phyloP scores from a whole-genome alignment of 2,329 filamentous ascomycete genomes.

The Stachybotrys chartarum region DNA sequence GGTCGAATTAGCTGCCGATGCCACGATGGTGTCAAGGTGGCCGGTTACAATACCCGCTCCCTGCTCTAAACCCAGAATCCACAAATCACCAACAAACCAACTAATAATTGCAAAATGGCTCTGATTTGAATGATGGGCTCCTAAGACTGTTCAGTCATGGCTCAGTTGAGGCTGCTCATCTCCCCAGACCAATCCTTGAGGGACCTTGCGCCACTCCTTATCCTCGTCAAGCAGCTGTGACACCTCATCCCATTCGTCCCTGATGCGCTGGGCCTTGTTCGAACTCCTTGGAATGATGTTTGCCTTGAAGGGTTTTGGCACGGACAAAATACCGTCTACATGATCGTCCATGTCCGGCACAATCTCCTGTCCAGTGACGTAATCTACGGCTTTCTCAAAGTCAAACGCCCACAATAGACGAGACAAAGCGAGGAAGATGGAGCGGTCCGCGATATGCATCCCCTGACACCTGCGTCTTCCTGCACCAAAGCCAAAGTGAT shows the following conservation, averaged over 20 bases:
- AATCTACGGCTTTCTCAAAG: conserved; percentile 16
- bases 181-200: no score
- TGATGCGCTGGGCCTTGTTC: conserved; percentile 2
- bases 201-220: no score
- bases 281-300: conserved; percentile 4
- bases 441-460: conserved; percentile 44
- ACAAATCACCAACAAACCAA: no score
- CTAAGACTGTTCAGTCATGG: no score
- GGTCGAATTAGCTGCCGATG: no score
- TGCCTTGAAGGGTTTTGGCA: conserved; percentile 6
- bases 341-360: conserved; percentile 4
- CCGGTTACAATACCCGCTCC: no score
- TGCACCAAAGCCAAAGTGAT: conserved; percentile 48
- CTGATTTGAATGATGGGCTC: no score
- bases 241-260: conserved; percentile 3
- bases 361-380: conserved; percentile 2
- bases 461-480: conserved; percentile 52
- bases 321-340: conserved; percentile 8
- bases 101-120: no score
- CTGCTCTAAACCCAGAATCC: no score
- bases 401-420: conserved; percentile 42
- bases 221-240: neutral
- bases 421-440: conserved; percentile 39
- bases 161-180: no score
- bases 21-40: no score